Evolutionary conservation across 106 monocot genomes (phyloP).

Genomic region (Dendrobium officinale): DNA sequence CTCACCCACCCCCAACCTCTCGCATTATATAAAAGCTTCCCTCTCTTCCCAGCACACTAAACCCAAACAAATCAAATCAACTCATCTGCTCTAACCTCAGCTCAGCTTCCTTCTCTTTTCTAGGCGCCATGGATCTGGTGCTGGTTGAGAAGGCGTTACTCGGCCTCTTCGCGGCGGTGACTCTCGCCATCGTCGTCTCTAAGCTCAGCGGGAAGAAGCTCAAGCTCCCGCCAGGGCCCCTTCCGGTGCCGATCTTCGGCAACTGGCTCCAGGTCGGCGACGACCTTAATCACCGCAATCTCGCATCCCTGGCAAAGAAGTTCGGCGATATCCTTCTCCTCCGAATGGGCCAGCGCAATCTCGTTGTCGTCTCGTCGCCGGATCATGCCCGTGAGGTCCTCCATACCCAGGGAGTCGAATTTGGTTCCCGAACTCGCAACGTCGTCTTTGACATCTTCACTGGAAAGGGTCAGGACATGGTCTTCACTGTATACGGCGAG

Average conservation of each 20-base stretch:
- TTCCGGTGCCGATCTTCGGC: slow-evolving; percentile 59
- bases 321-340: slow-evolving; percentile 68
- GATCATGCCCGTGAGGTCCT: slow-evolving; percentile 68
- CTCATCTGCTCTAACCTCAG: not conserved
- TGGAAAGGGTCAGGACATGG: slow-evolving; percentile 84
- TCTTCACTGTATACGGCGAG: slow-evolving; percentile 84
- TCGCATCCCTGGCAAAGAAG: slow-evolving; percentile 37
- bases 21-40: not conserved
- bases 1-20: not conserved
- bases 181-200: slow-evolving; percentile 45
- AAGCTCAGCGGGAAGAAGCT: slow-evolving; percentile 59
- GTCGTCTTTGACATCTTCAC: slow-evolving; percentile 87
- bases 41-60: not conserved
- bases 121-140: slow-evolving; percentile 50
- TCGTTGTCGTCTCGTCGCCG: slow-evolving; percentile 62
- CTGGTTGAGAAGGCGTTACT: slow-evolving; percentile 68
- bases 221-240: slow-evolving; percentile 64
- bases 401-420: slow-evolving; percentile 76
- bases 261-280: slow-evolving; percentile 84
- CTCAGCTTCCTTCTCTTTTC: not conserved
- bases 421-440: slow-evolving; percentile 81
- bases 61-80: not conserved
- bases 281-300: slow-evolving; percentile 71
- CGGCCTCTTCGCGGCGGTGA: slow-evolving; percentile 57
- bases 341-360: slow-evolving; percentile 69